Percentiles rank a stretch among this genome's conserved stretches.
These are phyloP conservation scores for Chaetomiaceae sp. DNA, from an alignment of 2,329 filamentous ascomycete species.

Conservation along the genomic window DNA sequence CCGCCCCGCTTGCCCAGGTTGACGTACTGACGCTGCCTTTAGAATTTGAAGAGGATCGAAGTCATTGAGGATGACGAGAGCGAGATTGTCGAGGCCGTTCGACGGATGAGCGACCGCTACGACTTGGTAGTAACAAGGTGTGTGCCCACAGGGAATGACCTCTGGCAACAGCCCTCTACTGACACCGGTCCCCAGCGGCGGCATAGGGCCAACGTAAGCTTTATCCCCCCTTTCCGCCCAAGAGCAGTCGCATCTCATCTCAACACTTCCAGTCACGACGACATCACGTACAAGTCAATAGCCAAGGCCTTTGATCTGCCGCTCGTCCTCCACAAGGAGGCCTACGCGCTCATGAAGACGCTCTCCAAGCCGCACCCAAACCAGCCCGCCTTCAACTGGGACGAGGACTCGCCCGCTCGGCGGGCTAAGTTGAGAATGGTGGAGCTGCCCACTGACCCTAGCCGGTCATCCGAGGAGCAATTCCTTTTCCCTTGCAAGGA, in stretches of 20 bases:
- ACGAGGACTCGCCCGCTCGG: slow-evolving; percentile 69
- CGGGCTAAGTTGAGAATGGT: slow-evolving; percentile 89
- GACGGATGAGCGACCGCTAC: slow-evolving; percentile 80
- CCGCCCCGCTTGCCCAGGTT: neutral
- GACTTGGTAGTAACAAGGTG: slow-evolving; percentile 88
- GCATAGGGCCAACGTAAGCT: slow-evolving; percentile 89
- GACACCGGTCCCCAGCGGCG: slow-evolving; percentile 51
- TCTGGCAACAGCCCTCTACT: slow-evolving; percentile 6
- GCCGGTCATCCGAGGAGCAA: slow-evolving; percentile 60
- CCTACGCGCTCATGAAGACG: slow-evolving; percentile 75
- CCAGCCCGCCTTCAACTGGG: slow-evolving; percentile 76
- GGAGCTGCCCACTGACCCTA: slow-evolving; percentile 69
- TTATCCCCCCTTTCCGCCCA: neutral
- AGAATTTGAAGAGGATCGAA: slow-evolving; percentile 77
- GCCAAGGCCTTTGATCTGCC: slow-evolving; percentile 79
- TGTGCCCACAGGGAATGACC: neutral
- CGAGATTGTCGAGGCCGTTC: slow-evolving; percentile 83
- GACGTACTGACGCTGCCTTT: slow-evolving; percentile 3
- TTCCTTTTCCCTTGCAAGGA: slow-evolving; percentile 73
- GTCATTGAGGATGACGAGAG: slow-evolving; percentile 88
- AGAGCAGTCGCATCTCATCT: slow-evolving; percentile 7
- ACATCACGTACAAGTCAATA: slow-evolving; percentile 94
- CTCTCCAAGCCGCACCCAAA: slow-evolving; percentile 68
- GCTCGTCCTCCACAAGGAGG: slow-evolving; percentile 68
- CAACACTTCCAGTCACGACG: slow-evolving; percentile 65